These are phyloP conservation scores for Fusarium sp. DNA, from an alignment of 2,329 filamentous ascomycete species.

Conservation along the genomic window DNA sequence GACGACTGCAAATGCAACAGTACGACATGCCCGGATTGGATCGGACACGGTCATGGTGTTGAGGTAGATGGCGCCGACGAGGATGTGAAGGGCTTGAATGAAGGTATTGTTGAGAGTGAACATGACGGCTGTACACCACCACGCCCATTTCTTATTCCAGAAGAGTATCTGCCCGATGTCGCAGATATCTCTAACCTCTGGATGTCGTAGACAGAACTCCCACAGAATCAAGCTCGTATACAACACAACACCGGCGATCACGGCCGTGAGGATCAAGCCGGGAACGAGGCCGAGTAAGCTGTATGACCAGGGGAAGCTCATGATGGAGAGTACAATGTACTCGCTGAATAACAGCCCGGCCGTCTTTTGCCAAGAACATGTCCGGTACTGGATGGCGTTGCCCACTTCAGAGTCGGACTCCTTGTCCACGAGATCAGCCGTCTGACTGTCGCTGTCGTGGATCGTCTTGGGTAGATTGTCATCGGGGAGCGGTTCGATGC, in stretches of 20 bases:
- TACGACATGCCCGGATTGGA: conserved; percentile 73
- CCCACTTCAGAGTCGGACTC: conserved; percentile 82
- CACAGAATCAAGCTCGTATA: conserved; percentile 76
- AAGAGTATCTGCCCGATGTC: conserved; percentile 95
- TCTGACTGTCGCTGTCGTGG: conserved; percentile 55
- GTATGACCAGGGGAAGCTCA: conserved; percentile 96
- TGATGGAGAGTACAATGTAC: conserved; percentile 91
- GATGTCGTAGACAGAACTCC: conserved; percentile 91
- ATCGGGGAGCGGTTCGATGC: conserved; percentile 61
- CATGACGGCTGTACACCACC: conserved; percentile 80
- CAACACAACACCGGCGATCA: conserved; percentile 80
- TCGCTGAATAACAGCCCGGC: conserved; percentile 91
- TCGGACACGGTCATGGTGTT: conserved; percentile 84
- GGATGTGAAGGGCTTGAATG: conserved; percentile 83
- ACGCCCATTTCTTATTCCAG: conserved; percentile 80
- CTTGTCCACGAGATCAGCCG: conserved; percentile 62
- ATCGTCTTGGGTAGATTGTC: conserved; percentile 43
- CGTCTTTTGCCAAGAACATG: conserved; percentile 95
- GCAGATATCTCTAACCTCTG: conserved; percentile 90
- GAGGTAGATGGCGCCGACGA: conserved; percentile 86
- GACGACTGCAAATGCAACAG: conserved; percentile 81
- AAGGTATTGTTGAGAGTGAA: conserved; percentile 95
- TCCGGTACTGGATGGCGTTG: conserved; percentile 88
- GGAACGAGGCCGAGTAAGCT: conserved; percentile 87
- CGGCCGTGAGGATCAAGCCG: conserved; percentile 81